Percentiles rank a stretch among this genome's conserved stretches.
Conservation (phyloP, 495 filamentous ascomycete genomes). For the Staphylotrichum tortipilum region DNA sequence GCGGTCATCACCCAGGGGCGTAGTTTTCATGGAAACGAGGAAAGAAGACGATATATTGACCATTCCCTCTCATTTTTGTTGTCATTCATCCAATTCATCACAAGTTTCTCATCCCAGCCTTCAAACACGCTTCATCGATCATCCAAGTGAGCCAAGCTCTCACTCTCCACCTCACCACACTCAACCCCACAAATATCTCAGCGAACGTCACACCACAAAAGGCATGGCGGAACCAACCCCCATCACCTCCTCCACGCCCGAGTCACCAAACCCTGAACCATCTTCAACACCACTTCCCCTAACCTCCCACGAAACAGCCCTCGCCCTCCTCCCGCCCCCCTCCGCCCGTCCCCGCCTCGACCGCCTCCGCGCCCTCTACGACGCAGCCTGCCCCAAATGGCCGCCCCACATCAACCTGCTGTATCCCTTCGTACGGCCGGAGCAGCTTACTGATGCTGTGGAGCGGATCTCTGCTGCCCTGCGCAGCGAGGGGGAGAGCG, state of each 20-base stretch:
- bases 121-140: background rate
- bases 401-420: conserved; percentile 52
- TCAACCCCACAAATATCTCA: background rate
- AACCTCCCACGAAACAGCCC: conserved; percentile 39
- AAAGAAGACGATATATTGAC: too few species aligned
- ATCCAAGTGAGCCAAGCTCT: background rate
- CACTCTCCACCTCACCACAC: background rate
- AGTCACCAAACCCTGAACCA: conserved; percentile 39
- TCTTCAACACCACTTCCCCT: conserved; percentile 19
- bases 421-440: conserved; percentile 46
- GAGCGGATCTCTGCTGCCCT: conserved; percentile 2
- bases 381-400: conserved; percentile 49
- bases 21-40: too few species aligned
- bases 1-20: background rate
- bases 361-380: conserved; percentile 43
- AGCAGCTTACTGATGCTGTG: conserved; percentile 11
- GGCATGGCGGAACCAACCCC: conserved; percentile 9
- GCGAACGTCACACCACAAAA: background rate
- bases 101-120: background rate
- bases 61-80: too few species aligned
- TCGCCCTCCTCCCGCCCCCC: conserved; percentile 42
- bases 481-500: background rate
- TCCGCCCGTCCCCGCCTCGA: conserved; percentile 35
- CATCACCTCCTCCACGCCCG: conserved; percentile 18
- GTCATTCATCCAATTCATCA: background rate